Conservation (phyloP, 305 asterid genomes). For the Fraxinus albicans region DNA sequence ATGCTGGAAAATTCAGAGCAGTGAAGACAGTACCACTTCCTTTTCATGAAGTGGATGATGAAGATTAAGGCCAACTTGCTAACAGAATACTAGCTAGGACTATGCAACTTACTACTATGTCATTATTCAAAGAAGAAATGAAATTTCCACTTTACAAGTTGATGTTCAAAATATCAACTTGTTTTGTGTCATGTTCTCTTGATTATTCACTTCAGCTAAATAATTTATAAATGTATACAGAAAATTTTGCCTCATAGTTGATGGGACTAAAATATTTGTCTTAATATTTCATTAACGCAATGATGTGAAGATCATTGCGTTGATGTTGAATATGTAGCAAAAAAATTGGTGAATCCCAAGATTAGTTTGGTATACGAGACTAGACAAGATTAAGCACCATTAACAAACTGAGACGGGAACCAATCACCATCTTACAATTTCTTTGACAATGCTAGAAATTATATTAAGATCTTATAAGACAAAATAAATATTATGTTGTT, state of each 20-base stretch:
- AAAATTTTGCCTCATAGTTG: background rate
- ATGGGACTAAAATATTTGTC: background rate
- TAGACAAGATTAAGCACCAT: background rate
- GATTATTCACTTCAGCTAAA: background rate
- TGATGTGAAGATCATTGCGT: background rate
- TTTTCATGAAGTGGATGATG: conserved; percentile 72
- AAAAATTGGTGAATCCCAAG: too few relatives aligned
- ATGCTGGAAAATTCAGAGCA: conserved; percentile 87
- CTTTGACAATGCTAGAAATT: too few relatives aligned
- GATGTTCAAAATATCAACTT: background rate
- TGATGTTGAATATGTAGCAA: background rate
- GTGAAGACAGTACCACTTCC: conserved; percentile 84
- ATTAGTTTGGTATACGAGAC: background rate
- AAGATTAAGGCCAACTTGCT: conserved; percentile 42
- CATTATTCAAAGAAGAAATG: conserved; percentile 1
- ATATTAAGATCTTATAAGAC: background rate
- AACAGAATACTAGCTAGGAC: background rate
- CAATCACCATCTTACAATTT: background rate
- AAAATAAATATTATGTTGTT: too few relatives aligned
- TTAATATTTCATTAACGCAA: background rate
- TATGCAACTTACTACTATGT: conserved; percentile 6
- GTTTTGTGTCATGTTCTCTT: background rate
- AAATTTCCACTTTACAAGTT: background rate
- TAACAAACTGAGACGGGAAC: background rate
- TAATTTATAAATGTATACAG: background rate